Percentiles rank a stretch among this genome's conserved stretches.
Evolutionary conservation across 257 asterid genomes (phyloP).

Genomic region (Verbena officinalis): DNA sequence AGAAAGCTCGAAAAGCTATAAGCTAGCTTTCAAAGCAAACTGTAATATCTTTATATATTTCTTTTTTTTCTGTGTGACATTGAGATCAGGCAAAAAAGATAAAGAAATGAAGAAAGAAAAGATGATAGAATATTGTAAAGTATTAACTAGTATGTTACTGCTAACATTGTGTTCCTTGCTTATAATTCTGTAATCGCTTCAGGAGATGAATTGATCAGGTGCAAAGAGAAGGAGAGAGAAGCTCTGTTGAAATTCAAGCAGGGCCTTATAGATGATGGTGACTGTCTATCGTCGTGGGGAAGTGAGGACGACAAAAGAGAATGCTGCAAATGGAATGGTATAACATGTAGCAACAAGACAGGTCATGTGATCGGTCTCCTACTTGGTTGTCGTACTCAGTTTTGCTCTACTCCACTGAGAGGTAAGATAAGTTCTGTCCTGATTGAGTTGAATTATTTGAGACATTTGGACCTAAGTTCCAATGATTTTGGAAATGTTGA

Average conservation of each 20-base stretch:
- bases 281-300: conserved; percentile 25
- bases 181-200: not conserved
- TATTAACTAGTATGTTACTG: not conserved
- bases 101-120: no score
- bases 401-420: not conserved
- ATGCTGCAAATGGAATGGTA: conserved; percentile 24
- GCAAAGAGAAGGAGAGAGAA: conserved; percentile 16
- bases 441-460: conserved; percentile 34
- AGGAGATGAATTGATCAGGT: no score
- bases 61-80: no score
- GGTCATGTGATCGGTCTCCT: conserved; percentile 18
- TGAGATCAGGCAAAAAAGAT: no score
- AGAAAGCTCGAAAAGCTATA: no score
- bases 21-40: no score
- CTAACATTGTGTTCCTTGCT: not conserved
- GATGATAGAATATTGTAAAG: not conserved
- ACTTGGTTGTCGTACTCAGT: not conserved
- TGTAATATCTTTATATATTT: no score
- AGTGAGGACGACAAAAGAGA: conserved; percentile 1
- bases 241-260: conserved; percentile 29
- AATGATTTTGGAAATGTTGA: conserved; percentile 22
- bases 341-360: conserved; percentile 18
- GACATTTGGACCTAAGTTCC: conserved; percentile 32
- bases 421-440: conserved; percentile 35
- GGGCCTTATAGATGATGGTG: not conserved